Percentiles rank a stretch among this genome's conserved stretches.
phyloP scores from a whole-genome alignment of 306 rosid genomes.

The Vigna reflexopilosa region DNA sequence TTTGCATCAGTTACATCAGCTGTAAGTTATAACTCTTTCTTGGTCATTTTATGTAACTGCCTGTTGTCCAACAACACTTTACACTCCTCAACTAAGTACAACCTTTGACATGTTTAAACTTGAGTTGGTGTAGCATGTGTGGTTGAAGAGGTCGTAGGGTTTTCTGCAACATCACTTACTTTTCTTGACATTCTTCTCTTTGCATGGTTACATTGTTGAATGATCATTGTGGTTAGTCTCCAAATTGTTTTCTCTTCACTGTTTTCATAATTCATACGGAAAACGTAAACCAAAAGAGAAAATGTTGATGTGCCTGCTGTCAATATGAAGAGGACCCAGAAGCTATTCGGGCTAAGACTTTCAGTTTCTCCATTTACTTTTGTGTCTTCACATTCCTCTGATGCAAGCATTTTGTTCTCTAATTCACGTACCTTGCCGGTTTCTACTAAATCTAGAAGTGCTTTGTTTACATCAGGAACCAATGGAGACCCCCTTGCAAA shows the following conservation, averaged over 20 bases:
- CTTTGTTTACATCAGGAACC: conserved; percentile 44
- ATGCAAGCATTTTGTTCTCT: conserved; percentile 52
- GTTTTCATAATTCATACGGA: background rate
- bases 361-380: conserved; percentile 21
- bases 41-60: background rate
- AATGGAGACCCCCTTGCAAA: conserved; percentile 51
- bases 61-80: background rate
- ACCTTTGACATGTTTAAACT: background rate
- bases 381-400: conserved; percentile 41
- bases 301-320: background rate
- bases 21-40: background rate
- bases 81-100: background rate
- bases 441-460: conserved; percentile 49
- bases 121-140: background rate
- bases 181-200: conserved; percentile 43
- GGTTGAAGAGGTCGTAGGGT: background rate
- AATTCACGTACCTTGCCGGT: conserved; percentile 38
- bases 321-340: background rate
- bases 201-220: conserved; percentile 41
- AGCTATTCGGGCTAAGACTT: conserved; percentile 56
- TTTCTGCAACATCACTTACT: conserved; percentile 36
- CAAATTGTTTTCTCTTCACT: conserved; percentile 24
- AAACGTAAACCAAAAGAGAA: conserved; percentile 45
- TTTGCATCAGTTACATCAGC: background rate
- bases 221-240: conserved; percentile 33